Evolutionary conservation across 768 basidiomycete species (phyloP).

Genomic region (Tricholoma sp.): DNA sequence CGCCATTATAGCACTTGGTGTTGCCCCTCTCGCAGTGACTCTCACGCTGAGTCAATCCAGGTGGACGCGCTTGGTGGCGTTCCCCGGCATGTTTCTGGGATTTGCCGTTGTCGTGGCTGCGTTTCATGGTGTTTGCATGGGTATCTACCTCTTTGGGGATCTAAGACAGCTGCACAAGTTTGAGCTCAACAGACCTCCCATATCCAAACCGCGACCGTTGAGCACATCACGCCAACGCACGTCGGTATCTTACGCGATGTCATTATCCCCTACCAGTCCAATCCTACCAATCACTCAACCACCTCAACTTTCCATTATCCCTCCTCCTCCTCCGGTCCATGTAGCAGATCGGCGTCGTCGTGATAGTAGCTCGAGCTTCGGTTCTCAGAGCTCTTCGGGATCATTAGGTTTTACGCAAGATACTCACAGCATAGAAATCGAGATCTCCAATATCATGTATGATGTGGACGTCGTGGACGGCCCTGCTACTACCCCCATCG

Average conservation of each 20-base stretch:
- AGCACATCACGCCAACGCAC: constrained; percentile 18
- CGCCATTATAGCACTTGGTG: constrained; percentile 40
- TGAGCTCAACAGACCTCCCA: constrained; percentile 66
- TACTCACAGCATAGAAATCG: constrained; percentile 24
- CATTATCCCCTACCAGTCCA: constrained; percentile 14
- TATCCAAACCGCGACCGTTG: constrained; percentile 44
- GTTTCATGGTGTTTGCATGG: constrained; percentile 69
- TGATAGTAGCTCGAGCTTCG: constrained; percentile 16
- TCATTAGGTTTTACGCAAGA: constrained; percentile 16
- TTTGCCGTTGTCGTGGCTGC: constrained; percentile 56
- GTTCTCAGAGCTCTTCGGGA: constrained; percentile 20
- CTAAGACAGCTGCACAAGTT: constrained; percentile 73
- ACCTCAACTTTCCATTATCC: constrained; percentile 19
- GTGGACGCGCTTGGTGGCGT: constrained; percentile 52
- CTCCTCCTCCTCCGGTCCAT: constrained; percentile 27
- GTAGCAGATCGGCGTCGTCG: constrained; percentile 16
- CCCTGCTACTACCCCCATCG: constrained; percentile 25
- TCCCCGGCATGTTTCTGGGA: constrained; percentile 71
- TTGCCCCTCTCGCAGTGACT: constrained; percentile 44
- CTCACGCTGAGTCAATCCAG: constrained; percentile 43
- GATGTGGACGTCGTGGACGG: constrained; percentile 33
- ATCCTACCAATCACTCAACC: constrained; percentile 13
- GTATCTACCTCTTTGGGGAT: constrained; percentile 78
- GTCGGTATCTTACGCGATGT: constrained; percentile 18
- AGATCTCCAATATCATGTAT: constrained; percentile 38